A percentile compares a stretch with the other conserved stretches of the same genome.
These are phyloP conservation scores for Colletotrichum kahawae DNA, from an alignment of 2,329 filamentous ascomycete genomes.

Conservation along the genomic window DNA sequence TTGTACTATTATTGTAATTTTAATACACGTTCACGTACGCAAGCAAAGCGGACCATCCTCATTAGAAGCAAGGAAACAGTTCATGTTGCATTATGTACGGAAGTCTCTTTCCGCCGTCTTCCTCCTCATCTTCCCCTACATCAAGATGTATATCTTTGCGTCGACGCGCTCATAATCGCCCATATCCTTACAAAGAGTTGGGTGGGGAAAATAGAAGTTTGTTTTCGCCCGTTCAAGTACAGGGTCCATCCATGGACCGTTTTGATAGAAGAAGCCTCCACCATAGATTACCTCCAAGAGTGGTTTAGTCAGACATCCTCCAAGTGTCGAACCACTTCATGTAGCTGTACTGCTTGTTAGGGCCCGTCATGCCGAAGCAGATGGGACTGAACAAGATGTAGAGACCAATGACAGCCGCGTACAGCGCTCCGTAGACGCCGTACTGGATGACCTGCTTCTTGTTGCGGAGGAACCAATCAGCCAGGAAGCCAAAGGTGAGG, in stretches of 20 bases:
- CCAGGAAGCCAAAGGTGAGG: slow-evolving; percentile 82
- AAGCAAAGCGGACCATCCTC: background rate
- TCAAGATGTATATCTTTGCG: background rate
- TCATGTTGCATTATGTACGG: slow-evolving; percentile 20
- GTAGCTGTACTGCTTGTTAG: slow-evolving; percentile 83
- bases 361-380: slow-evolving; percentile 93
- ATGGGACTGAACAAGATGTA: slow-evolving; percentile 93
- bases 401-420: slow-evolving; percentile 75
- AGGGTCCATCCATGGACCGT: background rate
- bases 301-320: slow-evolving; percentile 71
- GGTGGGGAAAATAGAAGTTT: background rate
- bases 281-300: background rate
- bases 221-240: background rate
- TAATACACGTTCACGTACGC: slow-evolving; percentile 2
- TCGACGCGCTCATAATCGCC: background rate
- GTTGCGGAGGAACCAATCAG: slow-evolving; percentile 81
- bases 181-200: slow-evolving; percentile 8
- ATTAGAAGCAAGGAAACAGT: slow-evolving; percentile 8
- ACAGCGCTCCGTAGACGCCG: slow-evolving; percentile 75
- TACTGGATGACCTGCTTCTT: slow-evolving; percentile 68
- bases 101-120: background rate
- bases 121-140: background rate
- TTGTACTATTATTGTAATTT: slow-evolving; percentile 19
- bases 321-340: slow-evolving; percentile 93
- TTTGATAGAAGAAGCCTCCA: background rate